phyloP scores from a whole-genome alignment of 2,329 filamentous ascomycete species.

The Ascochyta lentis region DNA sequence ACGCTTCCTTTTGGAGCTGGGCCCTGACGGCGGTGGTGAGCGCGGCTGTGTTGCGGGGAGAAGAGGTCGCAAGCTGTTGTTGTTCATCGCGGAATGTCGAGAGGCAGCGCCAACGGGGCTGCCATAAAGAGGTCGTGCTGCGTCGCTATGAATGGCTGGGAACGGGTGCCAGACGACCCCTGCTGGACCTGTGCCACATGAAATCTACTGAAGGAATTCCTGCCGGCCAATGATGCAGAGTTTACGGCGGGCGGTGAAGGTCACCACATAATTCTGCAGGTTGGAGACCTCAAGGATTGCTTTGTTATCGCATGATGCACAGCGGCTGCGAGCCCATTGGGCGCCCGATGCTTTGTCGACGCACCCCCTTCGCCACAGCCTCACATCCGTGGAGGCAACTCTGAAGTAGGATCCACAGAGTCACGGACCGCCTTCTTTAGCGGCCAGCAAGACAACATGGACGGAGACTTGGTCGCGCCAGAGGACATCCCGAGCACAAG shows the following conservation, averaged over 20 bases:
- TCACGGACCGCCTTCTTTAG: background rate
- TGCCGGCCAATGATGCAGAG: background rate
- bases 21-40: slow-evolving; percentile 10
- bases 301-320: slow-evolving; percentile 6
- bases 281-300: background rate
- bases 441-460: background rate
- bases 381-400: background rate
- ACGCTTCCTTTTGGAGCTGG: slow-evolving; percentile 19
- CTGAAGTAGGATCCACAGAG: background rate
- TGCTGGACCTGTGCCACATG: slow-evolving; percentile 3
- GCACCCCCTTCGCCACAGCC: slow-evolving; percentile 1
- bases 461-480: background rate
- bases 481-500: background rate
- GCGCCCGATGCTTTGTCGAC: background rate
- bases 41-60: slow-evolving; percentile 18
- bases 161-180: slow-evolving; percentile 1
- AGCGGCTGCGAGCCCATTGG: slow-evolving; percentile 2
- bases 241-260: background rate
- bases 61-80: slow-evolving; percentile 12
- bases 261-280: slow-evolving; percentile 5
- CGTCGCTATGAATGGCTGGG: slow-evolving; percentile 4
- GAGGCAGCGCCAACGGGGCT: slow-evolving; percentile 1
- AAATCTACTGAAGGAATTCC: background rate
- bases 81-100: slow-evolving; percentile 15
- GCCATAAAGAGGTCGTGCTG: slow-evolving; percentile 5